A percentile compares a stretch with the other conserved stretches of the same genome.
phyloP scores from a whole-genome alignment of 176 grass and related monocot genomes.

The Tuctoria greenei region DNA sequence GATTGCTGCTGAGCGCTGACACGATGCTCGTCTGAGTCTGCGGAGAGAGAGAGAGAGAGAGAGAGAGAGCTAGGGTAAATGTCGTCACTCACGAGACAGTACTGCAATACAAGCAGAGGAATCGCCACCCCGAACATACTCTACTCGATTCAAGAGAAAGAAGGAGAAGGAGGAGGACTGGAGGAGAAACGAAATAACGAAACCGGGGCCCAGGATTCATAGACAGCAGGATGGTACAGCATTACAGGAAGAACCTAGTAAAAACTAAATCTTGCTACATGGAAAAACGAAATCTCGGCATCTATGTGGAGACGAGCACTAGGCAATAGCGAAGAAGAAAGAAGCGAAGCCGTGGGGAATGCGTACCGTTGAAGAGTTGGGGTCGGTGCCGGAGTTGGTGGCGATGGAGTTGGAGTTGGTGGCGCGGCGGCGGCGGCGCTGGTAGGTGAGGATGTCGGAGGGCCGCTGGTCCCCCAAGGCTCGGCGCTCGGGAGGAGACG shows the following conservation, averaged over 20 bases:
- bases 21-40: slow-evolving; percentile 5
- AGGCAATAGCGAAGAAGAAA: not conserved
- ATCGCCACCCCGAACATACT: not conserved
- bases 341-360: not conserved
- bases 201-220: too few species aligned
- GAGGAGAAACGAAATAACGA: not conserved
- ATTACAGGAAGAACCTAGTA: slow-evolving; percentile 1
- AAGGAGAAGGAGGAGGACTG: not conserved
- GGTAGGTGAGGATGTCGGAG: slow-evolving; percentile 42
- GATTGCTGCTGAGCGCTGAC: not conserved
- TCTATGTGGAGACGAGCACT: not conserved
- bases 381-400: not conserved
- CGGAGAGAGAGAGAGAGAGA: not conserved
- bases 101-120: not conserved
- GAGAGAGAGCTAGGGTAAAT: not conserved
- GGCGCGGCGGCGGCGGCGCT: slow-evolving; percentile 38
- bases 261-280: not conserved
- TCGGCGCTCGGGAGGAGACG: slow-evolving; percentile 36
- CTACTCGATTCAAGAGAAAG: not conserved
- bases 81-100: not conserved
- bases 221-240: not conserved
- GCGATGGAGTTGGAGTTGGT: not conserved
- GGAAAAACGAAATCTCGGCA: not conserved
- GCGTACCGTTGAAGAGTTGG: not conserved
- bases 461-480: not conserved